phyloP scores from a whole-genome alignment of 2,329 filamentous ascomycete genomes.

The Beauveria sp. region DNA sequence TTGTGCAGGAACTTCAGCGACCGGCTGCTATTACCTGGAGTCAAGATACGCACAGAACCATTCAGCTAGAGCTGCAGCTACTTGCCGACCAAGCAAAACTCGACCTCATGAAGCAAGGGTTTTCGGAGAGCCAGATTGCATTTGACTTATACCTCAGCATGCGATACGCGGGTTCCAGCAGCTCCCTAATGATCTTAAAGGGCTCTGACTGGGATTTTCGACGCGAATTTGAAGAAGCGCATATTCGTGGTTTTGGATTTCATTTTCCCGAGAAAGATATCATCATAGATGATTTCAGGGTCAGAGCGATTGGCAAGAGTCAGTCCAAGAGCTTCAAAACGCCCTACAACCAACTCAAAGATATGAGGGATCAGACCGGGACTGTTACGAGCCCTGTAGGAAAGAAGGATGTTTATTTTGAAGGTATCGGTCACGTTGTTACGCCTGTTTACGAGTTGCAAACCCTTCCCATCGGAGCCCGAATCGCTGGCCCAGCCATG shows the following conservation, averaged over 20 bases:
- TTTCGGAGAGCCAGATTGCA: slow-evolving; percentile 30
- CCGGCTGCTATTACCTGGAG: slow-evolving; percentile 26
- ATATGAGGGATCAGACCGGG: slow-evolving; percentile 1
- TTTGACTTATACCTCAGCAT: slow-evolving; percentile 35
- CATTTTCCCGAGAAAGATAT: slow-evolving; percentile 38
- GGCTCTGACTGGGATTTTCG: slow-evolving; percentile 19
- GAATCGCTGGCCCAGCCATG: slow-evolving; percentile 32
- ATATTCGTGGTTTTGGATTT: slow-evolving; percentile 70
- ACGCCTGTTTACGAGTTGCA: slow-evolving; percentile 21
- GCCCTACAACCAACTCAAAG: slow-evolving; percentile 16
- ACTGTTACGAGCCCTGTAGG: slow-evolving; percentile 16
- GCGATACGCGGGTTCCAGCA: slow-evolving; percentile 35
- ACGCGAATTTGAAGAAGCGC: slow-evolving; percentile 40
- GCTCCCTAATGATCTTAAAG: slow-evolving; percentile 29
- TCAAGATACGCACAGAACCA: slow-evolving; percentile 17
- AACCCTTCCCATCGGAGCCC: slow-evolving; percentile 13
- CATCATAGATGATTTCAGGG: slow-evolving; percentile 35
- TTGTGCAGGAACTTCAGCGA: slow-evolving; percentile 34
- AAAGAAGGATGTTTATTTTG: slow-evolving; percentile 16
- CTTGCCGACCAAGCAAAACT: slow-evolving; percentile 17
- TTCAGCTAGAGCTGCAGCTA: slow-evolving; percentile 16
- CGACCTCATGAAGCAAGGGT: slow-evolving; percentile 22
- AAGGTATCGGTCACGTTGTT: slow-evolving; percentile 17
- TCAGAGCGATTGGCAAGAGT: slow-evolving; percentile 28
- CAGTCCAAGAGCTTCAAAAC: slow-evolving; percentile 15